Evolutionary conservation across 805 yeast genomes (phyloP), one percentile per base, ranked within the genome.

Genomic region (Barnettozyma vustinii): DNA sequence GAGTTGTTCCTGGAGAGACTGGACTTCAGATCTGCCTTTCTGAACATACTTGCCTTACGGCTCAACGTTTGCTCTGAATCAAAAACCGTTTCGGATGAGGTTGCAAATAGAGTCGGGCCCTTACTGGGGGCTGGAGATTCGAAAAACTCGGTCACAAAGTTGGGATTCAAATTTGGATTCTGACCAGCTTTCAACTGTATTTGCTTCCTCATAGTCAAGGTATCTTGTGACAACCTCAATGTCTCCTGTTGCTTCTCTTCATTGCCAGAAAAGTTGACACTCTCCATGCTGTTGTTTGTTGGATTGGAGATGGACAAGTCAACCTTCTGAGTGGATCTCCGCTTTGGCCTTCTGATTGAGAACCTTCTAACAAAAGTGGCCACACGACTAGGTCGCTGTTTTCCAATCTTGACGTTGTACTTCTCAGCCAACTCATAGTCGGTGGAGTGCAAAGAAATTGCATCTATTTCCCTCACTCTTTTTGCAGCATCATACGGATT

Each of bases 401-500:
- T 43, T 10, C 36, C 41, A 37, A 44, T 25, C 2, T 36, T 44
- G 13, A 45, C 40, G 9, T 47, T 37, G 19, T 46, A 15, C 13
- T 49, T 46, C 8, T 32, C 42, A 9, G 50, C 41, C 19, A 46
- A 30, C 23, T 44, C 48, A 39, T 43, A 16, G 13, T 51, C 48
- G n/a, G 43, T 44, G 12, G 56, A 52, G 5, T 47, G 32, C 10
- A 48, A 35, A 16, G 56, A 48, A 3, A 53, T 23, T 2, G 50
- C 16, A 40, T 54, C 55, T 12, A 41, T 23, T 19, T 46, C 44
- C 16, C 49, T 33, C 9, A 40, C 36, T 21, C 33, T 53, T 41
- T 45, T 58, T 1, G 61, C 62, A 26, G 48, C 18, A 8, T 48
- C 44, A 33, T 60, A 60, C 1, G 63, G 63, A 39, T 60, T 56